Percentiles rank a stretch among this genome's conserved stretches.
Evolutionary conservation across 2,329 filamentous ascomycete species (phyloP).

Genomic region (Conoideocrella luteorostrata): DNA sequence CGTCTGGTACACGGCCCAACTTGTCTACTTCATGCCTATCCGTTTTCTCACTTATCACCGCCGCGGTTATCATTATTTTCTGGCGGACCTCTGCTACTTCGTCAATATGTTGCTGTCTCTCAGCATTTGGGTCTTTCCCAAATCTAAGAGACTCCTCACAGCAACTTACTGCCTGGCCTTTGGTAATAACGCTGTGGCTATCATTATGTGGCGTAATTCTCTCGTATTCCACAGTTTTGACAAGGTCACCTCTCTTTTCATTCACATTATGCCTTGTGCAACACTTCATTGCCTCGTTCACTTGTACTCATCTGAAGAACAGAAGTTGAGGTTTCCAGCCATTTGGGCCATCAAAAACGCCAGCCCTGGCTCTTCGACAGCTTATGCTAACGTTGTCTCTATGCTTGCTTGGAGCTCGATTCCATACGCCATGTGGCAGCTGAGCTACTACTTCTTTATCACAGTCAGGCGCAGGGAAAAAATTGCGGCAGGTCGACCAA

Average conservation of each 20-base stretch:
- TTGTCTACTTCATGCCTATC: slow-evolving; percentile 95
- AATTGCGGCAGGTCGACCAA: slow-evolving; percentile 90
- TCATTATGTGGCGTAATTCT: slow-evolving; percentile 98
- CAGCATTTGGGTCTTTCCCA: slow-evolving; percentile 84
- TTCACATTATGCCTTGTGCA: slow-evolving; percentile 97
- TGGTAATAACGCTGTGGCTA: slow-evolving; percentile 95
- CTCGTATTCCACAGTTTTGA: slow-evolving; percentile 98
- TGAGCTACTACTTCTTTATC: slow-evolving; percentile 90
- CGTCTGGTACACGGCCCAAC: slow-evolving; percentile 82
- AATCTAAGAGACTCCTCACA: slow-evolving; percentile 86
- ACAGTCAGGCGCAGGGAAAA: slow-evolving; percentile 91
- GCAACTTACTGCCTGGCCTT: slow-evolving; percentile 87
- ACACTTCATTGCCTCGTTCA: slow-evolving; percentile 91
- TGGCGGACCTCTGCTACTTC: slow-evolving; percentile 97
- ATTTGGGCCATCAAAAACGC: slow-evolving; percentile 72
- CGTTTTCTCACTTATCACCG: slow-evolving; percentile 86
- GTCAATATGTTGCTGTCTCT: slow-evolving; percentile 82
- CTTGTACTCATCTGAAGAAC: slow-evolving; percentile 59
- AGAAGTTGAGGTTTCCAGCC: slow-evolving; percentile 71
- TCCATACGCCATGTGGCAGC: slow-evolving; percentile 89
- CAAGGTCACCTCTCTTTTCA: slow-evolving; percentile 97
- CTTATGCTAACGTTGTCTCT: slow-evolving; percentile 67
- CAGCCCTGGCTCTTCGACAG: slow-evolving; percentile 63
- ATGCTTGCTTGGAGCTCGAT: slow-evolving; percentile 95
- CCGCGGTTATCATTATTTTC: slow-evolving; percentile 92